phyloP scores from a whole-genome alignment of 768 basidiomycete genomes.

The Mycena olivaceomarginata region DNA sequence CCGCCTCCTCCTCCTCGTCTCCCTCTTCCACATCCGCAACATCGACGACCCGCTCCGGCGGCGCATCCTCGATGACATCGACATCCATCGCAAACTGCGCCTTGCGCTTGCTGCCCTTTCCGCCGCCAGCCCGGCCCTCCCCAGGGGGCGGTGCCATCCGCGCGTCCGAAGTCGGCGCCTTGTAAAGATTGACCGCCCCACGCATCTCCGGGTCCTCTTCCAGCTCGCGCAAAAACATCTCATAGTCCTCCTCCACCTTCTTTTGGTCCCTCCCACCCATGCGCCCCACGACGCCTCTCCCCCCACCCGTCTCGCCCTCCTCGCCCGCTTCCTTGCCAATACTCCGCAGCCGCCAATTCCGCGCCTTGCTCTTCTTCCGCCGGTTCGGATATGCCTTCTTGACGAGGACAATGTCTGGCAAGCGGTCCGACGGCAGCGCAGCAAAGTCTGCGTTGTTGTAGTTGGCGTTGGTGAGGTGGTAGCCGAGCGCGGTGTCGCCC shows the following conservation, averaged over 20 bases:
- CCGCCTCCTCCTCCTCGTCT: constrained; percentile 73
- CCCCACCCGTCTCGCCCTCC: constrained; percentile 85
- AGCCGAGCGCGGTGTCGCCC: constrained; percentile 95
- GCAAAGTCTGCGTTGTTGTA: constrained; percentile 95
- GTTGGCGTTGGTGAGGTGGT: constrained; percentile 91
- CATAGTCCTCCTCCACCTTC: constrained; percentile 98
- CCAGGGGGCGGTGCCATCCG: constrained; percentile 71
- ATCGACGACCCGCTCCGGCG: constrained; percentile 49
- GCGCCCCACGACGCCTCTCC: constrained; percentile 91
- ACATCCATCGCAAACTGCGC: constrained; percentile 82
- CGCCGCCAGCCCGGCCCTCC: constrained; percentile 55
- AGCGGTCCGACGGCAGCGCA: constrained; percentile 74
- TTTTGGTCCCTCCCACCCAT: constrained; percentile 92
- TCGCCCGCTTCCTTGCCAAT: constrained; percentile 96
- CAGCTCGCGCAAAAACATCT: constrained; percentile 93
- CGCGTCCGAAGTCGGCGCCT: constrained; percentile 67
- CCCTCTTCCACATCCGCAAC: constrained; percentile 54
- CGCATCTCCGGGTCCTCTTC: constrained; percentile 97
- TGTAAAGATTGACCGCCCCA: constrained; percentile 91
- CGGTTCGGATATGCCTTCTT: constrained; percentile 97
- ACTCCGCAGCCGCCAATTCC: constrained; percentile 92
- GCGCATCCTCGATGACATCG: constrained; percentile 61
- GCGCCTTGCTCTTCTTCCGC: constrained; percentile 90
- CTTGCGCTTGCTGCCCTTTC: constrained; percentile 59
- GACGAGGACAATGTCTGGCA: constrained; percentile 95